Base-by-base conservation (phyloP, 306 rosid genomes). In the Cicer judaicum region DNA sequence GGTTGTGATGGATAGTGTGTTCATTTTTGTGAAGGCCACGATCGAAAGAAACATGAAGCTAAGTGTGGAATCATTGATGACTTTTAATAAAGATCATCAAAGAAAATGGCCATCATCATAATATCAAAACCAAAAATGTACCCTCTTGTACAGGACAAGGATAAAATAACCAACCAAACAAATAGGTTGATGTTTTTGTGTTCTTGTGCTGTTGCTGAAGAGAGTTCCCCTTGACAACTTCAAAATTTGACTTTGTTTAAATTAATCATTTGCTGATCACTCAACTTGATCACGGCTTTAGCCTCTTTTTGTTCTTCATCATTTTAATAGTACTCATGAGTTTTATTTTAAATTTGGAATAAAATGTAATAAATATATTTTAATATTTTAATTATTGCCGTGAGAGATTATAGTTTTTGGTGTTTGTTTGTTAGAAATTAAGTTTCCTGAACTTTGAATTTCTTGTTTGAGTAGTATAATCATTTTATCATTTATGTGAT, bases 221-320 rank as follows among this genome's bases (percentile, higher is more conserved):
- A 82, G 85, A 85, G 89, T 85, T 85, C 85, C 87, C 87, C 89
- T 78, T 24, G 53, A 4, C 83, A 80, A 85, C 85, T 85, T 83
- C 85, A 80, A 85, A 56, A 57, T 24, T 69, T 62, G 57, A 16
- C 64, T 15, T 40, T 61, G 5, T 70, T 73, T 71, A 38, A 36
- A 53, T 64, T 39, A 18, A 54, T 61, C 61, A 41, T 53, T 73
- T 50, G 0, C 34, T 76, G 12, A 18, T 62, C 57, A 15, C 16
- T 80, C 12, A 47, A 63, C 57, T 70, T 78, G 77, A 40, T 78
- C 74, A 24, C 62, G 40, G 74, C 43, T 34, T 59, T 34, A 19
- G 46, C 29, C 38, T 67, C 16, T 55, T 64, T 75, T 57, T 41
- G 62, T 24, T 56, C 46, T 56, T 29, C 66, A 21, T 44, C 11